These are phyloP conservation scores for Ustilago hordei DNA, from an alignment of 1,284 basidiomycete genomes.

Conservation along the genomic window DNA sequence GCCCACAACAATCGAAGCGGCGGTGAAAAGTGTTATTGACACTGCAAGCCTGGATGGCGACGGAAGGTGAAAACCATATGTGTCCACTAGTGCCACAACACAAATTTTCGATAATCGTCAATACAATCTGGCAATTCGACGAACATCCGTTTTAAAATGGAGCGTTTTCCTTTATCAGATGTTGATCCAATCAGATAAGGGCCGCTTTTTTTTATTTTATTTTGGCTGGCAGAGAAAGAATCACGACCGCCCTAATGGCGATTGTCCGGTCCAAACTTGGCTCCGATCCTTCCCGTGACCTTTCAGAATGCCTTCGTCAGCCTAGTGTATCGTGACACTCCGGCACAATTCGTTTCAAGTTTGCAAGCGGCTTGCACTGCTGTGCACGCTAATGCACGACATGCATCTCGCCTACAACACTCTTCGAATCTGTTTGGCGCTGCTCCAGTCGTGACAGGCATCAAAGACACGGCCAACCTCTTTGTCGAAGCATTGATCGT, in stretches of 20 bases:
- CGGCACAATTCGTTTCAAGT: background rate
- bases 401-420: constrained; percentile 1
- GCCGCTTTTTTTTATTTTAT: background rate
- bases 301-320: background rate
- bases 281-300: constrained; percentile 2
- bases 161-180: constrained; percentile 20
- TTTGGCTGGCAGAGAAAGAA: background rate
- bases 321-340: background rate
- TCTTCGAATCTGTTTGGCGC: background rate
- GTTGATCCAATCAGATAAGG: constrained; percentile 30
- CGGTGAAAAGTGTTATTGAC: background rate
- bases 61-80: constrained; percentile 1
- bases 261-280: background rate
- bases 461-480: background rate
- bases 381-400: constrained; percentile 11
- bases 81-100: constrained; percentile 19
- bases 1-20: constrained; percentile 13
- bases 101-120: background rate
- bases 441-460: background rate
- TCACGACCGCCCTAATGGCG: background rate
- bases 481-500: background rate
- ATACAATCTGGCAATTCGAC: background rate
- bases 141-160: background rate
- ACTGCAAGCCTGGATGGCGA: constrained; percentile 18
- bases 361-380: background rate